Evolutionary conservation across 257 asterid species (phyloP).

Genomic region (Primulina tabacum): DNA sequence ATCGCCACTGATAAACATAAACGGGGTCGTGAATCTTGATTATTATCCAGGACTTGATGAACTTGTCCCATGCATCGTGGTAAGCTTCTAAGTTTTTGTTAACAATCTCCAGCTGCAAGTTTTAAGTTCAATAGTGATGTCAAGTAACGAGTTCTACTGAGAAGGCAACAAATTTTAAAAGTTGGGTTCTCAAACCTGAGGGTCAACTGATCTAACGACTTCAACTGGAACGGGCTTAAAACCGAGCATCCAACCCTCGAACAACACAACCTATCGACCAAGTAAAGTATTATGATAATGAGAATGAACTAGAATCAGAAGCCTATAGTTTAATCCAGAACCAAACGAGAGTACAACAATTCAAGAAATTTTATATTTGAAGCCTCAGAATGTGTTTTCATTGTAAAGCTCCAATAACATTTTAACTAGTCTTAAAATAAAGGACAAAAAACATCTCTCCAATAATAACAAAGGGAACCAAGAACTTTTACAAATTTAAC

Average conservation of each 20-base stretch:
- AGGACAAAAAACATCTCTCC: not conserved
- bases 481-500: not conserved
- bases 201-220: not conserved
- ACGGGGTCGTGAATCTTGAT: slow-evolving; percentile 90
- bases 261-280: slow-evolving; percentile 42
- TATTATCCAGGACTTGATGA: slow-evolving; percentile 82
- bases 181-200: not conserved
- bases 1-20: slow-evolving; percentile 85
- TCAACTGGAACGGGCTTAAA: not conserved
- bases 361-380: slow-evolving; percentile 3
- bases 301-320: slow-evolving; percentile 3
- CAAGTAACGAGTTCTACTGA: not conserved
- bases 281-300: slow-evolving; percentile 7
- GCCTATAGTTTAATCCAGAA: not conserved
- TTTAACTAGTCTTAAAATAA: not conserved
- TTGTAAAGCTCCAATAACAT: not conserved
- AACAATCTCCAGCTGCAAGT: slow-evolving; percentile 69
- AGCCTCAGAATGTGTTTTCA: not conserved
- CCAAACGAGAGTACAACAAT: slow-evolving; percentile 5
- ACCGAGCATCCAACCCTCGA: not conserved
- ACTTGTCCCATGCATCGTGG: slow-evolving; percentile 89
- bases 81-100: slow-evolving; percentile 80
- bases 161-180: not conserved
- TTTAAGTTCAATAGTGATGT: slow-evolving; percentile 19
- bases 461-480: slow-evolving; percentile 5